Conservation (phyloP, 2,329 filamentous ascomycete genomes). For the Monosporascus sp. region DNA sequence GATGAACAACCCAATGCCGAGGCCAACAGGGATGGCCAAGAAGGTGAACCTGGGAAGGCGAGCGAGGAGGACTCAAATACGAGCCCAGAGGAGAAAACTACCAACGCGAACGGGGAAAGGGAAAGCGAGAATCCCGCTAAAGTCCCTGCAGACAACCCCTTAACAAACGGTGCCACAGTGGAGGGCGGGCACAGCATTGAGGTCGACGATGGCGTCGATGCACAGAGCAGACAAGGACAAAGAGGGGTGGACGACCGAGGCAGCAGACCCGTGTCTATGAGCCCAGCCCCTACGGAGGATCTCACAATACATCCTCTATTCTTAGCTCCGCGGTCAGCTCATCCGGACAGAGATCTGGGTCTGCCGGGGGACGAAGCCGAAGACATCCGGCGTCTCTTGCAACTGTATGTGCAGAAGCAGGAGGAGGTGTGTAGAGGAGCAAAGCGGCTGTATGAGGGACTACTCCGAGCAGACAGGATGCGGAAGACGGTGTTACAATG, state of each 20-base stretch:
- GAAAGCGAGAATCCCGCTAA: background rate
- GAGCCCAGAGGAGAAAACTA: background rate
- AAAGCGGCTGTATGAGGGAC: conserved; percentile 61
- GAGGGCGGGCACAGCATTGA: background rate
- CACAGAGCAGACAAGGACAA: conserved; percentile 8
- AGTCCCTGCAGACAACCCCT: background rate
- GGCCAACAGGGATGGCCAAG: conserved; percentile 7
- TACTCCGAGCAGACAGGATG: conserved; percentile 68
- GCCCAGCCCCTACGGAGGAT: conserved; percentile 41
- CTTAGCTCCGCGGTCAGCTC: conserved; percentile 54
- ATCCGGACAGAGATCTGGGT: conserved; percentile 64
- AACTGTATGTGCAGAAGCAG: conserved; percentile 79
- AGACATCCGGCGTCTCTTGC: conserved; percentile 67
- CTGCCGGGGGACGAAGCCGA: conserved; percentile 71
- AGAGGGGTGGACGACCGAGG: conserved; percentile 12
- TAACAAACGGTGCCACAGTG: background rate
- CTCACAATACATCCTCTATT: conserved; percentile 72
- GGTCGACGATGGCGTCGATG: conserved; percentile 1
- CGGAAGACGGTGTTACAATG: conserved; percentile 67
- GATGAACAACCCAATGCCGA: conserved; percentile 13
- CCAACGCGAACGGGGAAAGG: background rate
- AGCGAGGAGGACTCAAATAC: background rate
- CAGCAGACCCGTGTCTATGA: conserved; percentile 20
- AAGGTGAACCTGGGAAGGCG: background rate
- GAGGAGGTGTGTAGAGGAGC: conserved; percentile 74